Evolutionary conservation across 768 basidiomycete genomes (phyloP).

Genomic region (Tulasnella sp.): DNA sequence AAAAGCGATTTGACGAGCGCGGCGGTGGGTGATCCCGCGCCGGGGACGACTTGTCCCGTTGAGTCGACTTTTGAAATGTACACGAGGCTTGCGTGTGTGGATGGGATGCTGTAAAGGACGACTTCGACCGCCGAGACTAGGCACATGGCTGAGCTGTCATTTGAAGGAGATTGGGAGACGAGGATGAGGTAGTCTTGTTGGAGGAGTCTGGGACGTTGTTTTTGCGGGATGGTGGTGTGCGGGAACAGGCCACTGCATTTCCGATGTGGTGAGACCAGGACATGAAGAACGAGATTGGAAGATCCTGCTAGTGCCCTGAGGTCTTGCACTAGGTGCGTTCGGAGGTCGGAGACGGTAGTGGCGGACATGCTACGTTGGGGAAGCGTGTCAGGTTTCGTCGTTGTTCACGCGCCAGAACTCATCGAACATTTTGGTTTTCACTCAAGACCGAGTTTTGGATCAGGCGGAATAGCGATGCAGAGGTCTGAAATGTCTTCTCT

Average conservation of each 20-base stretch:
- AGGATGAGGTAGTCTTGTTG: conserved; percentile 75
- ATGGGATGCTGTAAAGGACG: conserved; percentile 65
- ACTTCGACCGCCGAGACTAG: conserved; percentile 80
- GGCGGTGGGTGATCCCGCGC: conserved; percentile 41
- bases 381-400: not conserved
- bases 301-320: conserved; percentile 58
- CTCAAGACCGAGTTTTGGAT: not conserved
- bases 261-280: conserved; percentile 62
- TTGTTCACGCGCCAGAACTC: not conserved
- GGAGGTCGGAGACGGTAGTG: not conserved
- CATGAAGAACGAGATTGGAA: conserved; percentile 70
- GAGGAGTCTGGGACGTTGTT: conserved; percentile 58
- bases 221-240: conserved; percentile 46
- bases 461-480: not conserved
- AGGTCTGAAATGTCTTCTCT: not conserved
- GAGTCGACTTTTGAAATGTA: conserved; percentile 95
- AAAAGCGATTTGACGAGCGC: conserved; percentile 65
- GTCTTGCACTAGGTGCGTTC: conserved; percentile 45
- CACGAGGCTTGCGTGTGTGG: conserved; percentile 64
- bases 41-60: conserved; percentile 74
- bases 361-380: not conserved
- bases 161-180: conserved; percentile 42
- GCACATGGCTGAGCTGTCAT: conserved; percentile 40
- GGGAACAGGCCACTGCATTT: conserved; percentile 70
- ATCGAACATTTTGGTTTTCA: not conserved